These are phyloP conservation scores for Phytomonas serpens DNA, from an alignment of 208 protist species.

Conservation along the genomic window DNA sequence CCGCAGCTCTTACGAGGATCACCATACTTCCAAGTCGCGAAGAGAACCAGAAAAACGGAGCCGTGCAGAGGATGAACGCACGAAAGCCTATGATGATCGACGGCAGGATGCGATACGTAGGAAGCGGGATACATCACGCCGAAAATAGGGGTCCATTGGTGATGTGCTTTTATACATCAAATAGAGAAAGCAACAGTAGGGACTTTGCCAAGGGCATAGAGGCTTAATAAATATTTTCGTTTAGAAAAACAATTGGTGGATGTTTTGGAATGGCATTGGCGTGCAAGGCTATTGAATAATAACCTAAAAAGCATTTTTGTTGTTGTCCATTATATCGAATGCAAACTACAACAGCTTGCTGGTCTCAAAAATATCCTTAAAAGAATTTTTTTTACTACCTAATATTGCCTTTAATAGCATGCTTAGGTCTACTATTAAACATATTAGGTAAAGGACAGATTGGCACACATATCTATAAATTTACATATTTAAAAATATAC, in stretches of 20 bases:
- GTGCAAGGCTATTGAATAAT: background rate
- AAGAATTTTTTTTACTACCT: background rate
- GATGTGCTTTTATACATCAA: background rate
- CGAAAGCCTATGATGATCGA: slow-evolving; percentile 32
- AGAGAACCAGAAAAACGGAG: background rate
- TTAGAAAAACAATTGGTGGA: background rate
- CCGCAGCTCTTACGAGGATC: background rate
- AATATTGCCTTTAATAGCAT: background rate
- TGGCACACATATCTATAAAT: background rate
- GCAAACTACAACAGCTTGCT: background rate
- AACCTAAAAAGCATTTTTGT: background rate
- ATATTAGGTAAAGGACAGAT: background rate
- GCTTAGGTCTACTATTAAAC: background rate
- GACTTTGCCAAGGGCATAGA: background rate
- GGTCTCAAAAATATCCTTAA: background rate
- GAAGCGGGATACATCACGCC: slow-evolving; percentile 10
- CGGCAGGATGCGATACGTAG: slow-evolving; percentile 38
- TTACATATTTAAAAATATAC: too few species aligned
- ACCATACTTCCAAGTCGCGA: background rate
- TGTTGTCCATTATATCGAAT: background rate
- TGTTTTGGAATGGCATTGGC: background rate
- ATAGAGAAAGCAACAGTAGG: background rate
- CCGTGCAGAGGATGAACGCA: background rate
- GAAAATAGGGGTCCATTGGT: slow-evolving; percentile 9
- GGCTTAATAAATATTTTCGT: background rate